Evolutionary conservation across 495 filamentous ascomycete genomes (phyloP).

Genomic region (Pseudevernia furfuracea): DNA sequence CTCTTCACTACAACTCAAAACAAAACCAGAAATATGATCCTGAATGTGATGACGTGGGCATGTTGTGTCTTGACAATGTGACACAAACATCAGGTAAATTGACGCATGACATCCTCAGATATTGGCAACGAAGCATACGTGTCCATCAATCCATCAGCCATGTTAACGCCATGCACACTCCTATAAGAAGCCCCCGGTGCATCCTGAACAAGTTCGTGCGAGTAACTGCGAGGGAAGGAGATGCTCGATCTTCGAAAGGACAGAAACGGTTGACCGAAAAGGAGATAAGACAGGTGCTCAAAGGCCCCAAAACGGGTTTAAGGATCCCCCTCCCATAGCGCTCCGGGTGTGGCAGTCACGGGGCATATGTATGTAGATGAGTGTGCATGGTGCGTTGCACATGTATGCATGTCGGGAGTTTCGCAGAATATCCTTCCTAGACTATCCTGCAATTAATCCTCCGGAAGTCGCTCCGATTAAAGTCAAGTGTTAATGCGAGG

Average conservation of each 20-base stretch:
- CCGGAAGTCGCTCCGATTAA: background rate
- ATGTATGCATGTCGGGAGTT: background rate
- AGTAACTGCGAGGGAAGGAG: background rate
- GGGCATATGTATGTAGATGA: background rate
- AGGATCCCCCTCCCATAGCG: background rate
- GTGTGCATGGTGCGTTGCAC: background rate
- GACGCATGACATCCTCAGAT: background rate
- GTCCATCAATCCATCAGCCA: background rate
- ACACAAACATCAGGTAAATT: background rate
- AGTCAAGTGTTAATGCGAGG: background rate
- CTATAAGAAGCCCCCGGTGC: background rate
- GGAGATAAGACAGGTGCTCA: background rate
- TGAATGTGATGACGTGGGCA: background rate
- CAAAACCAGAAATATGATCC: background rate
- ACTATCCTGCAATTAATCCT: background rate
- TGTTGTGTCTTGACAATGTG: background rate
- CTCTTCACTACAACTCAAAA: background rate
- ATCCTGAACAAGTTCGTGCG: background rate
- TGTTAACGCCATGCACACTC: background rate
- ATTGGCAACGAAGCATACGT: conserved; percentile 5
- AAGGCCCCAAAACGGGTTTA: background rate
- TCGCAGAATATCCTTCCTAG: background rate
- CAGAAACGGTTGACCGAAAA: background rate
- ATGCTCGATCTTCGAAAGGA: background rate
- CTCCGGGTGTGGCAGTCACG: background rate